Percentiles rank a stretch among this genome's conserved stretches.
Conservation (phyloP, 1,139 yeast genomes). For the Geotrichum australiense region DNA sequence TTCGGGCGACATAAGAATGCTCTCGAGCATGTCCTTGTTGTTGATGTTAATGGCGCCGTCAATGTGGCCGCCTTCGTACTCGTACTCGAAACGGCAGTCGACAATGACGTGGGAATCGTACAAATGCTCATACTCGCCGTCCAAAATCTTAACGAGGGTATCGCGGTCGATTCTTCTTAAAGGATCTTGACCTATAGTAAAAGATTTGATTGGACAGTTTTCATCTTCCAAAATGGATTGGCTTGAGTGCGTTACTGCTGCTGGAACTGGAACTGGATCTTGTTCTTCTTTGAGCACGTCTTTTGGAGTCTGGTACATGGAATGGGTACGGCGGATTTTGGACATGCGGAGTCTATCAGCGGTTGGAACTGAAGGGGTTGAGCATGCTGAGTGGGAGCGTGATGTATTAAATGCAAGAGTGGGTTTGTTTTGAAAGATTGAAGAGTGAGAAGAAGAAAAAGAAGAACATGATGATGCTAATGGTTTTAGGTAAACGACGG, state of each 20-base stretch:
- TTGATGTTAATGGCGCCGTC: slow-evolving; percentile 73
- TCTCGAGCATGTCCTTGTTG: slow-evolving; percentile 60
- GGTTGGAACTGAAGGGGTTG: slow-evolving; percentile 3
- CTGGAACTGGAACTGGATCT: slow-evolving; percentile 11
- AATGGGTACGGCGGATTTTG: slow-evolving; percentile 55
- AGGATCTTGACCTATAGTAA: slow-evolving; percentile 49
- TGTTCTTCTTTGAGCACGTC: slow-evolving; percentile 27
- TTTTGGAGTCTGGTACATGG: slow-evolving; percentile 49
- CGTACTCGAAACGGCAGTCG: slow-evolving; percentile 94
- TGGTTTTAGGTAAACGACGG: no score
- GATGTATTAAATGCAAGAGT: slow-evolving; percentile 2
- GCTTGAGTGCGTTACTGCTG: slow-evolving; percentile 8
- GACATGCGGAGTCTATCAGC: slow-evolving; percentile 16
- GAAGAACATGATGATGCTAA: slow-evolving; percentile 8
- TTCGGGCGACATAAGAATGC: slow-evolving; percentile 31
- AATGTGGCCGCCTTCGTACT: slow-evolving; percentile 88
- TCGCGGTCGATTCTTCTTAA: slow-evolving; percentile 68
- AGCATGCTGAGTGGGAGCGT: slow-evolving; percentile 1
- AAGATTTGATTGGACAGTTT: slow-evolving; percentile 28
- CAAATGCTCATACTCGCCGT: slow-evolving; percentile 46
- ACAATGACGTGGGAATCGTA: slow-evolving; percentile 60
- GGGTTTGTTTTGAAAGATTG: slow-evolving; percentile 11
- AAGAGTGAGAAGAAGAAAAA: slow-evolving; percentile 8
- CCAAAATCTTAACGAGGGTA: slow-evolving; percentile 57
- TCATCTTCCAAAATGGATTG: slow-evolving; percentile 4